phyloP scores from a whole-genome alignment of 1,284 basidiomycete species.

The Moesziomyces globuligerus region DNA sequence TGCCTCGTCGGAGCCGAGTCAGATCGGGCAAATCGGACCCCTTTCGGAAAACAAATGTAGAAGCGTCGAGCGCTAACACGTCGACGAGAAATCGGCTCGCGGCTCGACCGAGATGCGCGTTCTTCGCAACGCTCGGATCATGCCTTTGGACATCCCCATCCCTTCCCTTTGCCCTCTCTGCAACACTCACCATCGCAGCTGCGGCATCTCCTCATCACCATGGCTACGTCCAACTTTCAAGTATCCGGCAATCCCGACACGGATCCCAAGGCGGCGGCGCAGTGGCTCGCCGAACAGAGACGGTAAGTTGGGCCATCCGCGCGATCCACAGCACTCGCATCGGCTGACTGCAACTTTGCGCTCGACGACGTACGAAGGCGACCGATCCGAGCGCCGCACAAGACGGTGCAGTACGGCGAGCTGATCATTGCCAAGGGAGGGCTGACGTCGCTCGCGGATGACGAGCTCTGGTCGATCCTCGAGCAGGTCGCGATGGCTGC shows the following conservation, averaged over 20 bases:
- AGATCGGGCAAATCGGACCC: no score
- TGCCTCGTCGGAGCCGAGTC: no score
- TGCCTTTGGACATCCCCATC: no score
- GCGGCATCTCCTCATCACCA: slow-evolving; percentile 1
- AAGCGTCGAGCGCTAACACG: no score
- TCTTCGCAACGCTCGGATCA: no score
- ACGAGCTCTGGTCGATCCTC: slow-evolving; percentile 77
- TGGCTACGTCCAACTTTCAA: slow-evolving; percentile 11
- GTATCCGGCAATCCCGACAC: slow-evolving; percentile 32
- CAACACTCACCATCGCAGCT: not conserved
- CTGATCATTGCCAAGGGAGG: slow-evolving; percentile 71
- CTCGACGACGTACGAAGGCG: slow-evolving; percentile 10
- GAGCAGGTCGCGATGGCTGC: slow-evolving; percentile 90
- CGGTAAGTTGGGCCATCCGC: slow-evolving; percentile 29
- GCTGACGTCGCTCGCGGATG: slow-evolving; percentile 70
- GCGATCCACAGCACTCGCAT: no score
- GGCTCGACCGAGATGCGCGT: no score
- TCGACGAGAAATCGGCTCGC: no score
- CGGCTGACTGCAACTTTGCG: not conserved
- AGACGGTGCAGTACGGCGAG: slow-evolving; percentile 76
- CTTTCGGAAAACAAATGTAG: no score
- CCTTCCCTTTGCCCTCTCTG: no score
- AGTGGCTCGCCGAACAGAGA: slow-evolving; percentile 55
- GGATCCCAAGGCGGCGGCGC: slow-evolving; percentile 41
- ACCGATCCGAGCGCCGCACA: slow-evolving; percentile 74